Evolutionary conservation across 306 rosid species (phyloP), one percentile per base, ranked within the genome.

Genomic region (Alnus rubra): DNA sequence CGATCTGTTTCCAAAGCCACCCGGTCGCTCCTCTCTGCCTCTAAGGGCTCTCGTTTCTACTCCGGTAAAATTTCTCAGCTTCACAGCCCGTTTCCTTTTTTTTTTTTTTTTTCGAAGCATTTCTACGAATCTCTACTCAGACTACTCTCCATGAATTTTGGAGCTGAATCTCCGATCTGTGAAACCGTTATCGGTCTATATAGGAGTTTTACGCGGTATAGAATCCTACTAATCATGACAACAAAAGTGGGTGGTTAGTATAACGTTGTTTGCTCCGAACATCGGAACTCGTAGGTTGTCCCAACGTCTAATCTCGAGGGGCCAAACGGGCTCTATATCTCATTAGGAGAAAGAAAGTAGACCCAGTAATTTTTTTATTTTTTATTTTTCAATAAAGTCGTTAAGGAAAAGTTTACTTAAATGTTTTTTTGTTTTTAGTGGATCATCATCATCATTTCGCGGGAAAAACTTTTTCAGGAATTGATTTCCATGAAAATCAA

Each of bases 1-100:
- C 84, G 92, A 89, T 90, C 94, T 10, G 92, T 90, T 78, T 89
- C 97, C 48, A 84, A 85, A 82, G 91, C 92, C 75, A 89, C 90
- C 6, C 92, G 92, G 89, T 91, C 92, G 49, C 81, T 92, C 86
- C 84, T 89, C 86, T 79, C 89, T 63, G 88, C 97, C 84, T 84
- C 96, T 19, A 88, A 75, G 71, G 53, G 55, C 82, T 86, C 97
- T 76, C 95, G 93, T 23, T 88, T 86, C 35, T 84, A 81, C 86
- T 87, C 92, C 18, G 88, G 94, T 88, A 70, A 75, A 9, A n/a
- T 23, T 71, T 31, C 19, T 35, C 62, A 11, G 31, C 68, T 73
- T 51, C 6, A 42, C 4, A 33, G 11, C 11, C 54, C 4, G 49
- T 53, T 52, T 11, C 53, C 0, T 0, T 35, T 8, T 28, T 39